Evolutionary conservation across 2,329 filamentous ascomycete genomes (phyloP), one percentile per base, ranked within the genome.

Genomic region (Penicillium sp.): DNA sequence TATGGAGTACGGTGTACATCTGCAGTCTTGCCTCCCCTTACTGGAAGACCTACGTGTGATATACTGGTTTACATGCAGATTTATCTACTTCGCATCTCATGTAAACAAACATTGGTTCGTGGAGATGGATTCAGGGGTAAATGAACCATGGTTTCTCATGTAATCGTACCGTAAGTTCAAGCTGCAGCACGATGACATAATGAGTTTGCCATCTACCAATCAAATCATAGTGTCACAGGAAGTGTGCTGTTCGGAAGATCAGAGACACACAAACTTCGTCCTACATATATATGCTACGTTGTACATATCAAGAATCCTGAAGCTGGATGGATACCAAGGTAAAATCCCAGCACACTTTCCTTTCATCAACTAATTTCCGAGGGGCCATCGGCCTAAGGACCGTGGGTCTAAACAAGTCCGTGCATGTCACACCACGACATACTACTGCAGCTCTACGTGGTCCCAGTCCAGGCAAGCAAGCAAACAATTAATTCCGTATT

Each of bases 111-210:
- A 42, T 37, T 43, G 57, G 57, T 59, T 61, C 50, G 54, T 54
- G 52, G 51, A 52, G 54, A 46, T 50, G 56, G 55, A 56, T 65
- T 65, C 62, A 65, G 62, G 62, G 62, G 62, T 61, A 57, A 39
- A 42, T 44, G 60, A 60, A 63, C 62, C 62, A 51, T 58, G 62
- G 59, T 57, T 59, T 43, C 27, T 19, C 35, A 31, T 45, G 31
- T 35, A 19, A 22, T 31, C 50, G 42, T 53, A 44, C 50, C 43
- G 43, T 35, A 27, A 10, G 10, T 37, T 13, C 7, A 9, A 26
- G 14, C 13, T 14, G 19, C 26, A 31, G 13, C n/a, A 27, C 24
- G 42, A 50, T 60, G 58, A 60, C 58, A 58, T 55, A 50, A 55
- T 47, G 13, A 21, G 1, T 21, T 26, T 10, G 4, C 16, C 21